Evolutionary conservation across 2,329 filamentous ascomycete genomes (phyloP), one percentile per base, ranked within the genome.

Genomic region (Colletotrichum sp.): DNA sequence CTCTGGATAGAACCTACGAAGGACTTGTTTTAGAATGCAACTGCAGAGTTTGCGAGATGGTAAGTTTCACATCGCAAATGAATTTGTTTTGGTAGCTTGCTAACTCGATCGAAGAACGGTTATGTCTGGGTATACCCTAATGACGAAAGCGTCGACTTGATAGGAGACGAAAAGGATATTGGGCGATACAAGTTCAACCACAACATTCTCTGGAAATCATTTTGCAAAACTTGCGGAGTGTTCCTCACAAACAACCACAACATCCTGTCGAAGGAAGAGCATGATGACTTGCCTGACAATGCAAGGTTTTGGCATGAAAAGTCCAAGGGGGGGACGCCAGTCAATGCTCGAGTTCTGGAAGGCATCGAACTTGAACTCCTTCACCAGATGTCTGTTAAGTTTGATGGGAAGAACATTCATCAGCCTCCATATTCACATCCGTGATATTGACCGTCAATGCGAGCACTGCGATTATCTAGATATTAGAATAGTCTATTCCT

Each of bases 401-500:
- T 43, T n/a, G 38, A 43, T 43, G 16, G 38, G 18, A 43, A 43
- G 38, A 43, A 43, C 38, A n/a, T 43, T 5, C 38, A 43, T 43
- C 38, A 43, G 9, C 18, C 38, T 8, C 38, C 38, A 43, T 43
- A 43, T 43, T n/a, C 38, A 10, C 38, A 43, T 43, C 18, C 16
- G 16, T 43, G 38, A n/a, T n/a, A n/a, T n/a, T 43, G 36, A 38
- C 9, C 36, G 36, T 18, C 9, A 38, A 8, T 38, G 36, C 36
- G 14, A 38, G 14, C 36, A 18, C 8, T 18, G 36, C 16, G 14
- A 38, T 38, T 6, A n/a, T 43, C 18, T 43, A 43, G 38, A n/a
- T 43, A 43, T 10, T 10, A 14, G 24, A 14, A 13, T 16, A 10
- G 16, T 18, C 12, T 36, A 68, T 24, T 13, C 1, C 87, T 61